Evolutionary conservation across 1,139 yeast genomes (phyloP), one percentile per base, ranked within the genome.

Genomic region (Entelexis sorbosivorans): DNA sequence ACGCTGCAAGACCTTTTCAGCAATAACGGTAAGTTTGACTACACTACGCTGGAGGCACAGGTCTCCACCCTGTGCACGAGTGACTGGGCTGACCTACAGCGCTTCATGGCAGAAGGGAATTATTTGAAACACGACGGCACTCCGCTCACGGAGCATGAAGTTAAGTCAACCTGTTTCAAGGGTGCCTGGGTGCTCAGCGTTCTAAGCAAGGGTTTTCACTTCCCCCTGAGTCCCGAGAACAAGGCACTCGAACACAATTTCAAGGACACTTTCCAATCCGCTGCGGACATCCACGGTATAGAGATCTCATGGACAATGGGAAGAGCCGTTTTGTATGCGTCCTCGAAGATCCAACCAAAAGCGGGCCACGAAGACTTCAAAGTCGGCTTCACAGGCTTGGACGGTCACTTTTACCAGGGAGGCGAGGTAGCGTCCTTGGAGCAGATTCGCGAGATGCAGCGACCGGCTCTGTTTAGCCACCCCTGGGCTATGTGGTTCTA

Each of bases 301-400:
- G 78, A 81, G 38, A 81, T 83, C 55, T 77, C 91, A 0, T 86
- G 95, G 95, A 84, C 95, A 0, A 67, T 85, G 45, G 95, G 95
- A 2, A 71, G 89, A 49, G 94, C 93, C 3, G 65, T 85, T 5
- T 64, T 86, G 28, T 85, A 85, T 61, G 71, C 74, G 0, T 66
- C 74, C 11, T 62, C 66, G 36, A 66, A 66, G 66, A 56, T 68
- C 61, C 38, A 52, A 19, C 50, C 52, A 1, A 13, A n/a, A 8
- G 28, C 2, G 17, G 47, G 43, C 16, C 22, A 16, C 9, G 42
- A 44, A 5, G 32, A 57, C 7, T 31, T 17, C 13, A 46, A 31
- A 34, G 82, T 81, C 69, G 61, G 73, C 61, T 56, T 77, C n/a
- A 71, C 78, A 8, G 36, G 36, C 6, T 44, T 38, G n/a, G 43